A percentile compares a stretch with the other conserved stretches of the same genome.
phyloP scores from a whole-genome alignment of 192 early-diverging fungal genomes.

The Phlyctochytrium arcticum region DNA sequence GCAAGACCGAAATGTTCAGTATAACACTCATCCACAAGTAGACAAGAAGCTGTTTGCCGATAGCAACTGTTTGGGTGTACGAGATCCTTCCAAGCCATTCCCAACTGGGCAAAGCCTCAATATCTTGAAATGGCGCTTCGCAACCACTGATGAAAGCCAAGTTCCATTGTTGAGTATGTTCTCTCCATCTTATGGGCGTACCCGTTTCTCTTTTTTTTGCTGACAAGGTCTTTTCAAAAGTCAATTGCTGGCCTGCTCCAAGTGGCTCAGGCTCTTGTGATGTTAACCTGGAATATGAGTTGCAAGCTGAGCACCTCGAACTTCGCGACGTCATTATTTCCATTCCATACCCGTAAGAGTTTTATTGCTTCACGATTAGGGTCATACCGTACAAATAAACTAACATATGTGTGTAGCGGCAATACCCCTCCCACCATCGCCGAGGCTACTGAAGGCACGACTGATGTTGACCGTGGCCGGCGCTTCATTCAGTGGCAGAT shows the following conservation, averaged over 20 bases:
- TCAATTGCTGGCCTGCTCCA: constrained; percentile 98
- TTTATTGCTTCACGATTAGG: background rate
- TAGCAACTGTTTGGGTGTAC: constrained; percentile 69
- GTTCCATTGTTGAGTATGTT: constrained; percentile 77
- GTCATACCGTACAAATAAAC: no score
- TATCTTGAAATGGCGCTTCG: constrained; percentile 85
- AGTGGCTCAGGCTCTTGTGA: constrained; percentile 80
- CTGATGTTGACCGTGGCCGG: constrained; percentile 68
- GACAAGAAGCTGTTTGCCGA: constrained; percentile 83
- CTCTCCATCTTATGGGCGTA: background rate
- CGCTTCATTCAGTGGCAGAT: constrained; percentile 82
- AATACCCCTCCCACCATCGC: constrained; percentile 68
- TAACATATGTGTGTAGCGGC: no score
- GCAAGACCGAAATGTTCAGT: constrained; percentile 68
- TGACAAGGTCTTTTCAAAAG: constrained; percentile 26
- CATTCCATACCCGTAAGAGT: constrained; percentile 77
- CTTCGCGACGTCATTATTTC: constrained; percentile 83
- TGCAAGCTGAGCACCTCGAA: constrained; percentile 70
- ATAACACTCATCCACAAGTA: constrained; percentile 97
- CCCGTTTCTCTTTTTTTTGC: background rate
- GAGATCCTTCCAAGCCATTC: constrained; percentile 78
- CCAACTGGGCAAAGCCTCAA: constrained; percentile 79
- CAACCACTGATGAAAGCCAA: constrained; percentile 74
- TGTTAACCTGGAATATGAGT: constrained; percentile 97
- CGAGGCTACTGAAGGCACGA: constrained; percentile 79